These are phyloP conservation scores for Camellia japonica DNA, from an alignment of 148 eudicot genomes.

Conservation along the genomic window DNA sequence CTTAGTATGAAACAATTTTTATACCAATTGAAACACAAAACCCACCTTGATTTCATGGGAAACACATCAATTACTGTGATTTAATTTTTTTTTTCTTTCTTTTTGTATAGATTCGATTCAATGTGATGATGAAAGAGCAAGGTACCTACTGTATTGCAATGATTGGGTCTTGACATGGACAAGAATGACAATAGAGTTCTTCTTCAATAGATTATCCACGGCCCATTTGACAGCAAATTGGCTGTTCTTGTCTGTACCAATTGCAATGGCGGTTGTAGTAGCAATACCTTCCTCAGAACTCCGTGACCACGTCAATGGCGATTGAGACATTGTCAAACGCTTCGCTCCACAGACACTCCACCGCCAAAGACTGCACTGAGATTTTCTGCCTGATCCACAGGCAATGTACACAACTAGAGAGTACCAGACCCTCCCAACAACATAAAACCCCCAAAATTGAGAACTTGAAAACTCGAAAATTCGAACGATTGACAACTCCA, in stretches of 20 bases:
- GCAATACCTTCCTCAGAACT: background rate
- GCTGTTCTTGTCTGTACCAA: slow-evolving; percentile 74
- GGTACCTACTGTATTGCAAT: slow-evolving; percentile 32
- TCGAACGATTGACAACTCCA: too few species aligned
- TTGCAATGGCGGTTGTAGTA: slow-evolving; percentile 39
- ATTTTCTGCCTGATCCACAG: too few species aligned
- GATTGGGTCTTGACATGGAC: slow-evolving; percentile 52
- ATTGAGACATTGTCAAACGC: too few species aligned
- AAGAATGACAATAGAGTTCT: slow-evolving; percentile 34
- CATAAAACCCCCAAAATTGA: too few species aligned
- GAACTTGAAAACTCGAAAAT: too few species aligned
- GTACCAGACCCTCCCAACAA: too few species aligned
- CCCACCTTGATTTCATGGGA: background rate
- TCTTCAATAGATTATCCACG: slow-evolving; percentile 45
- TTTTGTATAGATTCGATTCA: background rate
- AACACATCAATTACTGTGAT: background rate
- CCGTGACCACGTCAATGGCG: background rate
- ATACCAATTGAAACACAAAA: too few species aligned
- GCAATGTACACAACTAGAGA: too few species aligned
- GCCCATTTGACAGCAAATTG: slow-evolving; percentile 73
- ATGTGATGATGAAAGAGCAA: background rate
- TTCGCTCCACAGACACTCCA: too few species aligned
- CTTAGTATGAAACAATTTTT: too few species aligned
- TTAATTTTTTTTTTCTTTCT: background rate
- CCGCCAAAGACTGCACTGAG: too few species aligned